These are phyloP conservation scores for Primulina eburnea DNA, from an alignment of 257 asterid genomes.

Conservation along the genomic window DNA sequence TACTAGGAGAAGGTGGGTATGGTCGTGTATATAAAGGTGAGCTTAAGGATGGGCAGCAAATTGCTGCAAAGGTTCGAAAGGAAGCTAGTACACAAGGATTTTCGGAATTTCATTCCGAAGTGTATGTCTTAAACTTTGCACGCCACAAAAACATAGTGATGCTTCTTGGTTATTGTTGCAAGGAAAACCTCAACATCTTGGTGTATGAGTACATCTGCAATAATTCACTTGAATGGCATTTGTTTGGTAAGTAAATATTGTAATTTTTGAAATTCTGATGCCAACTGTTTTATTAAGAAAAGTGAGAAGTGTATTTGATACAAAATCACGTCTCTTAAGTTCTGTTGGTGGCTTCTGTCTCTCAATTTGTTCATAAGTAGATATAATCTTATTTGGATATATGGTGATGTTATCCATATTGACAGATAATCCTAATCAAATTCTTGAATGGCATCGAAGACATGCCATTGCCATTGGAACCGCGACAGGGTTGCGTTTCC, in stretches of 20 bases:
- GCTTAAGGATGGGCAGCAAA: conserved; percentile 66
- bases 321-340: neutral
- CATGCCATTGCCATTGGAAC: conserved; percentile 70
- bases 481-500: conserved; percentile 75
- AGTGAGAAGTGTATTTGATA: neutral
- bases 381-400: neutral
- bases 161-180: conserved; percentile 84
- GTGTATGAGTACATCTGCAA: conserved; percentile 80
- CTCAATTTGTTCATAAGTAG: neutral
- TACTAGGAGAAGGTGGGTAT: conserved; percentile 88
- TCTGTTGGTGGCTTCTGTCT: neutral
- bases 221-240: conserved; percentile 78
- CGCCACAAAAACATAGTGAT: conserved; percentile 81
- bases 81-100: conserved; percentile 77
- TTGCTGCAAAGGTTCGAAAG: conserved; percentile 81
- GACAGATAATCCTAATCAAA: conserved; percentile 42
- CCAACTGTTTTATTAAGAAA: neutral
- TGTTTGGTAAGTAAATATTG: conserved; percentile 48
- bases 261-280: neutral
- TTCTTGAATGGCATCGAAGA: conserved; percentile 73
- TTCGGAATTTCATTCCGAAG: conserved; percentile 63
- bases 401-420: neutral
- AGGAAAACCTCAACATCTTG: conserved; percentile 68
- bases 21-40: conserved; percentile 72
- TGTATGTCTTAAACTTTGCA: conserved; percentile 64